Evolutionary conservation across 139 green algal genomes (phyloP), one percentile per base, ranked within the genome.

Genomic region (Chlamydomonas sp.): DNA sequence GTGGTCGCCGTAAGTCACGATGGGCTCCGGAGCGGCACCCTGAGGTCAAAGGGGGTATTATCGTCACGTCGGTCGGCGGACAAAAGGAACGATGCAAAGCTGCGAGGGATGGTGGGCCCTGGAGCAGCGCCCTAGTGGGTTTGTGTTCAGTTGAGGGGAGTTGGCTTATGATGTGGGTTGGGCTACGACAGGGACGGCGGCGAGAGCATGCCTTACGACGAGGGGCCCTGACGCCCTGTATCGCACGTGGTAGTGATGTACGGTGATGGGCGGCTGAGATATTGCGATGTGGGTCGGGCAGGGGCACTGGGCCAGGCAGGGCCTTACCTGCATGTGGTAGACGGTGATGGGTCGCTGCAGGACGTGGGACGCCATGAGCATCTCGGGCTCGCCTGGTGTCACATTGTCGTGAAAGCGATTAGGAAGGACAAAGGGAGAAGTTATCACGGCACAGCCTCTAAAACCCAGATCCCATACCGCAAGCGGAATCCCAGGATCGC

Each of bases 1-100:
- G 6, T 90, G 84, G 18, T 93, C 90, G 16, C 88, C 88, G 78
- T 93, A 93, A 20, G 88, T 89, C 16, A 91, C 88, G 67, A 91
- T 85, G 16, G 82, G 81, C 81, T 80, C 88, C 61, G 85, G 72
- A 6, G 61, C 6, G 62, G 80, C 75, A 8, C 64, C 78, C 62
- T 85, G 68, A 20, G 31, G 14, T 74, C 68, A 74, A 15, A 74
- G 16, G 16, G 68, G 15, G 16, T n/a, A 74, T 15, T 17, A 74
- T n/a, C 68, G 16, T 15, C 68, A 1, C 68, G 16, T 15, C 14
- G 68, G 16, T n/a, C 68, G 16, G 68, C 68, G 16, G 16, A 74
- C 68, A 74, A 74, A 74, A 74, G 68, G 16, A 0, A 15, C 57
- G 84, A 84, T 49, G 31, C 31, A 49, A 49, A 49, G 31, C 31